Conservation (phyloP, 441 rosid genomes). For the Populus tomentosa region DNA sequence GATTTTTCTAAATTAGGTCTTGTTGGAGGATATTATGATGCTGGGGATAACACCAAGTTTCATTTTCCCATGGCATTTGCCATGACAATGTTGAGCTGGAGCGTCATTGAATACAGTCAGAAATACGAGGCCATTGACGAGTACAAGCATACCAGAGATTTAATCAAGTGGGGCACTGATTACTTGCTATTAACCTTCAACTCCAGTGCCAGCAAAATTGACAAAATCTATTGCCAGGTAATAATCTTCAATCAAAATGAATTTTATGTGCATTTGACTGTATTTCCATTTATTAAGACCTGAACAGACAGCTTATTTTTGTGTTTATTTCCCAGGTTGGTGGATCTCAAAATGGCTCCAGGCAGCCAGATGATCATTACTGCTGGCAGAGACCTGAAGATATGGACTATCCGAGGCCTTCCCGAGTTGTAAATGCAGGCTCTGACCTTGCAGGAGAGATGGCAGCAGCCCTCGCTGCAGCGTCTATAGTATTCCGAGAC, state of each 20-base stretch:
- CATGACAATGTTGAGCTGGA: slow-evolving; percentile 93
- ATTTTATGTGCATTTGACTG: not conserved
- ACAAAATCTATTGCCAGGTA: slow-evolving; percentile 61
- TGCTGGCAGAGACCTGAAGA: slow-evolving; percentile 89
- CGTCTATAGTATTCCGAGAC: slow-evolving; percentile 72
- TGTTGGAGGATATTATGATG: slow-evolving; percentile 85
- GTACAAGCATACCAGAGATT: slow-evolving; percentile 54
- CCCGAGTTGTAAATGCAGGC: slow-evolving; percentile 31
- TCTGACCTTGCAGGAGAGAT: slow-evolving; percentile 74
- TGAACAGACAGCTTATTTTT: not conserved
- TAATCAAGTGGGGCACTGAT: slow-evolving; percentile 83
- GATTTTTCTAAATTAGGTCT: slow-evolving; percentile 44
- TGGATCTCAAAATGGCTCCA: slow-evolving; percentile 44
- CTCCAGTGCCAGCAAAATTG: slow-evolving; percentile 49
- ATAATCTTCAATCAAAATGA: not conserved
- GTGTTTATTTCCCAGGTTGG: slow-evolving; percentile 43
- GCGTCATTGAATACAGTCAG: slow-evolving; percentile 70
- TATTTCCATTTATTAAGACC: not conserved
- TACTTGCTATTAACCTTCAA: slow-evolving; percentile 81
- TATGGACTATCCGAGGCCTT: slow-evolving; percentile 56
- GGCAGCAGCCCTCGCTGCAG: slow-evolving; percentile 73
- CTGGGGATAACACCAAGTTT: slow-evolving; percentile 69
- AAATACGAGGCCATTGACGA: slow-evolving; percentile 60
- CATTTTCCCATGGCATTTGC: slow-evolving; percentile 87
- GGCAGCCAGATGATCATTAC: slow-evolving; percentile 64